These are phyloP conservation scores for Magnaporthiopsis incrustans DNA, from an alignment of 2,329 filamentous ascomycete genomes.

Conservation along the genomic window DNA sequence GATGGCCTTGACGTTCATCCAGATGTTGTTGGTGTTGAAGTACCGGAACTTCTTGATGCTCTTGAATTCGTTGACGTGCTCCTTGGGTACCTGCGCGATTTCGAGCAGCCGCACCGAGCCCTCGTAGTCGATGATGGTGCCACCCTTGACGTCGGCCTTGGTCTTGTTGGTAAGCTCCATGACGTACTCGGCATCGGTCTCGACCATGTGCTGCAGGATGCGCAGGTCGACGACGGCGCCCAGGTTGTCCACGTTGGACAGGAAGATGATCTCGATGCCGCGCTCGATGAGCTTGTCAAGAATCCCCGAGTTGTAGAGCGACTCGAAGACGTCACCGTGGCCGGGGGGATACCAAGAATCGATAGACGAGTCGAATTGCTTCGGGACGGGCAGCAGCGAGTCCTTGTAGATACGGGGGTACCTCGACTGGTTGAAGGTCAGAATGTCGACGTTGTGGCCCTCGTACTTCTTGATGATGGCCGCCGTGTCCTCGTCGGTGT, in stretches of 20 bases:
- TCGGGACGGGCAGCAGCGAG: conserved; percentile 91
- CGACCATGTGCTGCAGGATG: conserved; percentile 98
- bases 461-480: conserved; percentile 99
- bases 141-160: conserved; percentile 99
- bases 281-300: conserved; percentile 93
- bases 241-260: conserved; percentile 98
- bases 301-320: conserved; percentile 97
- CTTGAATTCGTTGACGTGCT: conserved; percentile 99
- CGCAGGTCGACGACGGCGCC: conserved; percentile 95
- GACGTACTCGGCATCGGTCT: conserved; percentile 95
- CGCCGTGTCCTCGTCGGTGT: conserved; percentile 95
- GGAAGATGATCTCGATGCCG: conserved; percentile 95
- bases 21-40: conserved; percentile 99
- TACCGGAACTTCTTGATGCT: conserved; percentile 99
- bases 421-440: conserved; percentile 99
- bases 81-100: conserved; percentile 98
- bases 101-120: conserved; percentile 93
- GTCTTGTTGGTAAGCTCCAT: conserved; percentile 99
- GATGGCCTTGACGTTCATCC: conserved; percentile 95
- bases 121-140: conserved; percentile 99
- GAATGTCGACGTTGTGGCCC: conserved; percentile 98
- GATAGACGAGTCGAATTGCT: conserved; percentile 77
- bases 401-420: conserved; percentile 98
- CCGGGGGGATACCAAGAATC: conserved; percentile 98
- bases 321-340: conserved; percentile 98